Evolutionary conservation across 2,329 filamentous ascomycete species (phyloP), one percentile per base, ranked within the genome.

Genomic region (Macrophomina phaseolina): DNA sequence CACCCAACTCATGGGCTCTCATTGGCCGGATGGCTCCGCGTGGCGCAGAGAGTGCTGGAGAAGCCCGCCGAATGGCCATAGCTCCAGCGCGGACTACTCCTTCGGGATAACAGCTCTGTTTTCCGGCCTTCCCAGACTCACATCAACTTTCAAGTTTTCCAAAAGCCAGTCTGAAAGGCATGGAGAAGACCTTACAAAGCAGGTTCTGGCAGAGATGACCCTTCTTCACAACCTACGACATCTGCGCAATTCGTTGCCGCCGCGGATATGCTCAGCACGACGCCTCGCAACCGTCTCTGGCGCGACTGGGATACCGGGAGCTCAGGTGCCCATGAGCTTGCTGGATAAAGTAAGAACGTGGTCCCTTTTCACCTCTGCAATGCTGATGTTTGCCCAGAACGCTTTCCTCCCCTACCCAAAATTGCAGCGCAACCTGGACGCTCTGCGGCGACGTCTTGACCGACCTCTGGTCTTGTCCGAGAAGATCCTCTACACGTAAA

Each of bases 381-480:
- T 8, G 49, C 49, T 52, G 28, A 52, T 28, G 5, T 34, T 14
- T 28, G 11, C 23, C 8, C 16, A 7, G 49, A 52, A 34, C 28
- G 49, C 49, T 32, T 52, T 52, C 32, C 49, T 52, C 32, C 49
- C 49, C 16, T 52, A 52, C 16, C 49, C 49, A 30, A 52, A 52
- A 14, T 28, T 52, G 28, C 49, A 52, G 14, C 49, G 7, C 12
- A 52, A 52, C 14, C 49, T 52, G 8, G 5, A 52, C 16, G 23
- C 32, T n/a, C 30, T 52, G 4, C 49, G 49, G 11, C 30, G 28
- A 5, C 49, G 49, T 52, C 16, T 52, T 14, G 32, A 40, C 18
- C 64, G 70, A 3, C 75, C 79, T 11, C 69, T 80, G 4, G 80
- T 76, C 0, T 70, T 80, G 9, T 76, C 79, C 1, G 79, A 81